Conservation (phyloP, 768 basidiomycete genomes). For the Lactarius psammicola region DNA sequence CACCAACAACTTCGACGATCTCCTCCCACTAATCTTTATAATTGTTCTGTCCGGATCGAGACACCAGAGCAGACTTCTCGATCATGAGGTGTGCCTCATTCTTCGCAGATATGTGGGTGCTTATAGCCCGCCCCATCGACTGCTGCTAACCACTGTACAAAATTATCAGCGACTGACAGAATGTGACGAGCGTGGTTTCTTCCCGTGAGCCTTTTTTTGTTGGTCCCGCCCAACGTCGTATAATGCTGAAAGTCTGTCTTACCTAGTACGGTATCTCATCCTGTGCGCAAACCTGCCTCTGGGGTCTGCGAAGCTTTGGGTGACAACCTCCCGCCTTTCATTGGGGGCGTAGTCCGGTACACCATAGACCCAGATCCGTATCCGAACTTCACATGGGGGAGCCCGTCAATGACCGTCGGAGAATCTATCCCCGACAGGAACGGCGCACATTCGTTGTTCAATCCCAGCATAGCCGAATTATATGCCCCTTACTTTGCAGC, state of each 20-base stretch:
- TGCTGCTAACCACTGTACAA: background rate
- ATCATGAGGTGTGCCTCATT: conserved; percentile 12
- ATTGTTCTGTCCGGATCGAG: conserved; percentile 16
- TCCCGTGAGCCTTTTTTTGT: conserved; percentile 4
- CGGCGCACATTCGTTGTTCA: background rate
- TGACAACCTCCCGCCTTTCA: background rate
- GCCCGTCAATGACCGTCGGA: conserved; percentile 10
- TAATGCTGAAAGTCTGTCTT: background rate
- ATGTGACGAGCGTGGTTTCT: background rate
- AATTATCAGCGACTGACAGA: conserved; percentile 13
- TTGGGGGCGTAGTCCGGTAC: background rate
- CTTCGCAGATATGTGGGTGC: conserved; percentile 20
- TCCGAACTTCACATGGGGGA: conserved; percentile 19
- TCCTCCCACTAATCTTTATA: background rate
- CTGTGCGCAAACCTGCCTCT: too few species aligned
- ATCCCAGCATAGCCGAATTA: background rate
- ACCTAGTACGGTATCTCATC: too few species aligned
- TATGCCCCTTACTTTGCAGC: background rate
- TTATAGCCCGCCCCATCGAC: background rate
- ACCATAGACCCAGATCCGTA: background rate
- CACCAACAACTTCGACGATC: background rate
- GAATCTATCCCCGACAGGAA: background rate
- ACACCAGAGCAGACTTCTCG: conserved; percentile 17
- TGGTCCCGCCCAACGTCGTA: background rate
- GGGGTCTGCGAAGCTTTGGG: background rate